Evolutionary conservation across 2,329 filamentous ascomycete species (phyloP).

Genomic region (Epichloe baconii): DNA sequence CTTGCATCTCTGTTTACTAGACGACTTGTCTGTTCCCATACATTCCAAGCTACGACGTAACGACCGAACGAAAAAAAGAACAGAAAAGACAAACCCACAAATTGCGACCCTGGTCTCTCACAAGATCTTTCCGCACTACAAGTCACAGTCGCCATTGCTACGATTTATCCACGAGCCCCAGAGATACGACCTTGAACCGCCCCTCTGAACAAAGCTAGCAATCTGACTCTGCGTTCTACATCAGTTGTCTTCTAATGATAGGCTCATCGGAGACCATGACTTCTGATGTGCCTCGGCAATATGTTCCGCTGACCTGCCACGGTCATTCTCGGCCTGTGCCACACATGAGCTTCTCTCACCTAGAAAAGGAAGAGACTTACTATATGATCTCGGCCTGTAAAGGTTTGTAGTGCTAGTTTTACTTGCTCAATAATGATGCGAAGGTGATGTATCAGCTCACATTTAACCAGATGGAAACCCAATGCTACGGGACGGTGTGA

Average conservation of each 20-base stretch:
- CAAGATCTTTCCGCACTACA: background rate
- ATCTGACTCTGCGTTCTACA: background rate
- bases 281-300: conserved; percentile 34
- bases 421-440: conserved; percentile 8
- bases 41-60: conserved; percentile 1
- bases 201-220: background rate
- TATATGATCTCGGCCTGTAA: conserved; percentile 92
- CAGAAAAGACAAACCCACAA: background rate
- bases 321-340: conserved; percentile 87
- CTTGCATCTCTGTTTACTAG: background rate
- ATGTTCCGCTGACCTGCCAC: conserved; percentile 86
- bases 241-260: background rate
- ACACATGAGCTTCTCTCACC: conserved; percentile 77
- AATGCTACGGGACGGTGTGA: conserved; percentile 93
- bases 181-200: background rate
- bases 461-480: conserved; percentile 71
- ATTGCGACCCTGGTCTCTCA: background rate
- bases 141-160: background rate
- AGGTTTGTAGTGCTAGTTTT: conserved; percentile 33
- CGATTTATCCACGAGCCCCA: background rate
- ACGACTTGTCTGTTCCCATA: background rate
- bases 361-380: conserved; percentile 72
- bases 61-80: background rate
- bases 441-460: conserved; percentile 9
- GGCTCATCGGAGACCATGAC: conserved; percentile 15